Conservation (phyloP, 345 rosid genomes). For the Moricandia arvensis region DNA sequence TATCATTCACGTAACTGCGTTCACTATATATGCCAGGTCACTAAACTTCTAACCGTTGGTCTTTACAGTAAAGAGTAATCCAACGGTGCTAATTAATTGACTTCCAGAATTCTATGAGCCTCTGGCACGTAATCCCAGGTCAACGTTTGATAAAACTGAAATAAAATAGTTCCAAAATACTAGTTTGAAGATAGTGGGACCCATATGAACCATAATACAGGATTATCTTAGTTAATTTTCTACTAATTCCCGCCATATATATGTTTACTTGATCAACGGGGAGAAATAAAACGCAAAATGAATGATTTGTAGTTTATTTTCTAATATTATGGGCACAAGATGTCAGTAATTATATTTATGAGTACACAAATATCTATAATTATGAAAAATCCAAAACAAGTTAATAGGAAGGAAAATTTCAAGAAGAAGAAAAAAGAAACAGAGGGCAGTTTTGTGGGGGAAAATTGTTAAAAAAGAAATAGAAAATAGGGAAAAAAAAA, state of each 20-base stretch:
- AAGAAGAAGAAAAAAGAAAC: conserved; percentile 4
- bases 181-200: neutral
- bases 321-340: neutral
- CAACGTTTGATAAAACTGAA: neutral
- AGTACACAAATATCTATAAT: conserved; percentile 17
- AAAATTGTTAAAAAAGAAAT: conserved; percentile 26
- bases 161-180: neutral
- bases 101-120: neutral
- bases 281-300: neutral
- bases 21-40: neutral
- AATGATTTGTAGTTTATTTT: neutral
- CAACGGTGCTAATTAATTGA: neutral
- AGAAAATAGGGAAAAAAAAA: conserved; percentile 15
- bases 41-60: conserved; percentile 9
- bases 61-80: neutral
- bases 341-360: neutral
- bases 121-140: conserved; percentile 7
- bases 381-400: conserved; percentile 35
- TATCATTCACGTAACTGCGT: neutral
- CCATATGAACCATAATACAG: neutral
- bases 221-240: neutral
- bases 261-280: neutral
- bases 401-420: conserved; percentile 17
- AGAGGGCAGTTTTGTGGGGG: conserved; percentile 33
- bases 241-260: conserved; percentile 29